Percentiles rank a stretch among this genome's conserved stretches.
Evolutionary conservation across 2,329 filamentous ascomycete species (phyloP).

Genomic region (Colletotrichum melonis): DNA sequence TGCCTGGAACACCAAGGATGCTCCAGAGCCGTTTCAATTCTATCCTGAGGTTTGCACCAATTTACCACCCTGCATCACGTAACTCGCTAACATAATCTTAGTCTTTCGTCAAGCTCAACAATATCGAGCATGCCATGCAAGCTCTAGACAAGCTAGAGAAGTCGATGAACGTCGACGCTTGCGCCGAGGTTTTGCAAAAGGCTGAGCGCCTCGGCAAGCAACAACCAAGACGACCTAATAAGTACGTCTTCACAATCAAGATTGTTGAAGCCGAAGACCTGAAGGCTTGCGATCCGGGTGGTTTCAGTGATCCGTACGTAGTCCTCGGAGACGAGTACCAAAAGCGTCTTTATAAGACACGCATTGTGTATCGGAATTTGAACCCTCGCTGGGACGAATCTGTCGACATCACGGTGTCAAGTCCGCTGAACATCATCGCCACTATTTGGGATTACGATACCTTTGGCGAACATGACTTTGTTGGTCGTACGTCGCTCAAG

Average conservation of each 20-base stretch:
- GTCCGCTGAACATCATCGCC: constrained; percentile 92
- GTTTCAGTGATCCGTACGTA: constrained; percentile 95
- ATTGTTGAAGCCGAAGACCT: constrained; percentile 97
- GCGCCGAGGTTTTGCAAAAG: constrained; percentile 82
- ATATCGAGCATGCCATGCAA: constrained; percentile 93
- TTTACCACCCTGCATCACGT: neutral
- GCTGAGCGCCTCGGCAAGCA: constrained; percentile 77
- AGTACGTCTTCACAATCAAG: constrained; percentile 98
- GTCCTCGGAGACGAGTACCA: constrained; percentile 98
- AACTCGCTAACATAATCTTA: constrained; percentile 48
- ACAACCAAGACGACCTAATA: constrained; percentile 74
- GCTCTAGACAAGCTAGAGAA: constrained; percentile 92
- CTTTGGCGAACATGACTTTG: constrained; percentile 96
- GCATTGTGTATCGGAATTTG: constrained; percentile 88
- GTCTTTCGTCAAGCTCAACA: constrained; percentile 98
- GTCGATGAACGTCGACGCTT: constrained; percentile 91
- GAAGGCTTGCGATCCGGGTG: constrained; percentile 97
- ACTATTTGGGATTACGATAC: constrained; percentile 99
- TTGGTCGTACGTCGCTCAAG: constrained; percentile 95
- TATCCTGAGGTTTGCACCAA: constrained; percentile 80
- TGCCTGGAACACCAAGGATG: constrained; percentile 90
- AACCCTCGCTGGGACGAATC: constrained; percentile 98
- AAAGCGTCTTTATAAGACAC: constrained; percentile 93
- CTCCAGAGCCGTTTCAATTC: constrained; percentile 96
- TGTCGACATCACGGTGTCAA: constrained; percentile 93